These are phyloP conservation scores for Vigna reflexopilosa DNA, from an alignment of 306 rosid genomes.

Conservation along the genomic window DNA sequence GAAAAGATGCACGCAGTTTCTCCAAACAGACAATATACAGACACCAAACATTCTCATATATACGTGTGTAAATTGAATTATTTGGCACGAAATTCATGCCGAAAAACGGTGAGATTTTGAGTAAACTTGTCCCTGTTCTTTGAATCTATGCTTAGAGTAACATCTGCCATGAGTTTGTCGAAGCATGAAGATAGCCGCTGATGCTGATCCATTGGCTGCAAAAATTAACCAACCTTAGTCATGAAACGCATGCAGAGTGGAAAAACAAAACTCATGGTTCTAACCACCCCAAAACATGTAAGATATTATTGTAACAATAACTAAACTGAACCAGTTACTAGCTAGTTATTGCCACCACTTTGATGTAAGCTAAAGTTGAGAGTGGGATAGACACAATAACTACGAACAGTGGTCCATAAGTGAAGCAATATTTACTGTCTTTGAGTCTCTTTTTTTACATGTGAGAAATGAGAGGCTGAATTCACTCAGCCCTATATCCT, in stretches of 20 bases:
- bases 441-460: background rate
- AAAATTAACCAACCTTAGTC: conserved; percentile 35
- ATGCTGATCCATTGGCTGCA: conserved; percentile 61
- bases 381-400: conserved; percentile 4
- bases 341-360: conserved; percentile 15
- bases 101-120: conserved; percentile 58
- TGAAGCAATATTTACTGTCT: background rate
- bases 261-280: conserved; percentile 7
- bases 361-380: background rate
- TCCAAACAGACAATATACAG: conserved; percentile 44
- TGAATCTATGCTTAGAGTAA: conserved; percentile 56
- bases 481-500: conserved; percentile 23
- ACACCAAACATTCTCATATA: conserved; percentile 35
- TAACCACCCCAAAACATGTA: background rate
- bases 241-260: background rate
- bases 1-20: conserved; percentile 38
- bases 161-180: conserved; percentile 60
- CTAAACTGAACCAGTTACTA: conserved; percentile 3
- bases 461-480: conserved; percentile 8
- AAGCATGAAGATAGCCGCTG: conserved; percentile 60
- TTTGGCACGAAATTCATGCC: conserved; percentile 62
- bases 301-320: background rate
- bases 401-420: background rate
- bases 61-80: conserved; percentile 38
- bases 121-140: conserved; percentile 66